Base-by-base conservation (phyloP, 2,329 filamentous ascomycete genomes). In the Lizonia empirigonia region DNA sequence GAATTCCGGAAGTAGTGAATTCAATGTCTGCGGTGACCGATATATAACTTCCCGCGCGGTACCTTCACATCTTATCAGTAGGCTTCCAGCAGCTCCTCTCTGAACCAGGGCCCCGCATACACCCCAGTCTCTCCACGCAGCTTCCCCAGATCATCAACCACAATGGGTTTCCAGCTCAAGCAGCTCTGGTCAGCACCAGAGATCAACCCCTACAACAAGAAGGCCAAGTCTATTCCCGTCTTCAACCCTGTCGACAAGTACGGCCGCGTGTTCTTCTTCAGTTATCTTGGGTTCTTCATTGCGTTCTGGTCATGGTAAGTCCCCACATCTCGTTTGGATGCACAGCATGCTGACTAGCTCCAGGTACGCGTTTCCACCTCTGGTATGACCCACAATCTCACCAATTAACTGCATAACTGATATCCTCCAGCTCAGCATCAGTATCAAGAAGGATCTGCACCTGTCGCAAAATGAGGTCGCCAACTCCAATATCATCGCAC, bases 401-500 rank as follows among this genome's bases (percentile, higher is more conserved):
- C 26, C 46, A 44, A 46, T 45, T 29, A 19, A 39, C 19, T 27
- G 27, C 42, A 35, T 34, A n/a, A 44, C 85, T 41, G 83, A 87
- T 66, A 27, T 26, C 18, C 19, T 29, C 40, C 40, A 72, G 70
- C 65, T 73, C 34, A 65, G 62, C 42, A 62, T 72, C 58, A 90
- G 90, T 22, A 95, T 96, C 77, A 87, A 87, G 70, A 79, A 86
- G 57, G 90, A 96, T 68, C 82, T 96, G 26, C 71, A 85, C 42
- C 84, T 96, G 63, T 86, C 82, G 9, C 78, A 86, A 20, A 77
- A 78, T 26, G 82, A 96, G 71, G 80, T 96, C 44, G 85, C 88
- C 62, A 97, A 96, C 76, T 96, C 91, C 29, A 96, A 96, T 74
- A 93, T 96, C 55, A 82, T 94, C 50, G 91, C 91, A 5, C 79